Base-by-base conservation (phyloP, 352 stramenopile species). In the Globisporangium canariense region DNA sequence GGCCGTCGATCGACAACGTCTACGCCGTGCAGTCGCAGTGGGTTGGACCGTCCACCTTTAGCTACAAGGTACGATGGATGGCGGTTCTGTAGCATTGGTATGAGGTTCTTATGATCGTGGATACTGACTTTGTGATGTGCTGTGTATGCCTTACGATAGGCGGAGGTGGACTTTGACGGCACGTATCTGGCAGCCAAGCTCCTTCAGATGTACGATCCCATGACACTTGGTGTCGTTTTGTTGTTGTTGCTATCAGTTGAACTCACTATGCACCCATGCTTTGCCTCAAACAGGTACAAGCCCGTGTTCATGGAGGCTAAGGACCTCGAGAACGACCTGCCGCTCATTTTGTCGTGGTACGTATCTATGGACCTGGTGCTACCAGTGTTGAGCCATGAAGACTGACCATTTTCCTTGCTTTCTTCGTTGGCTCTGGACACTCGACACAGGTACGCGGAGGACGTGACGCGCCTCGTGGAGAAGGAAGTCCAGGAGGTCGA, bases 91-190 rank as follows among this genome's bases (percentile, higher is more conserved):
- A 34, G 2, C 8, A 14, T 16, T 4, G 25, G 32, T 41, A 41
- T 36, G 30, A 28, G 18, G 20, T 25, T 57, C 32, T 59, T n/a
- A 32, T 49, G 9, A 14, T 14, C 0, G 3, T 36, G 10, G 25
- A 56, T 25, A 3, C 20, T 46, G 32, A 47, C 11, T 43, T 20
- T 25, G 47, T 47, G 14, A 9, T 34, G 45, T 18, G 53, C n/a
- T 60, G 11, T 34, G 10, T 41, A 41, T 36, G 28, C 14, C 62
- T 18, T 49, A 62, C 38, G 16, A 50, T 11, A 94, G 86, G 97
- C 97, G 22, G 97, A 99, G 77, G 91, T 99, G 6, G 97, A 99
- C 76, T 99, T 99, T 80, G 97, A 99, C 68, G 97, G 97, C 58
- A 99, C 97, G 45, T 99, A 97, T 71, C 69, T 99, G 46, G 96